Percentiles rank a stretch among this genome's conserved stretches.
phyloP scores from a whole-genome alignment of 2,329 filamentous ascomycete species.

The Botrytis elliptica region DNA sequence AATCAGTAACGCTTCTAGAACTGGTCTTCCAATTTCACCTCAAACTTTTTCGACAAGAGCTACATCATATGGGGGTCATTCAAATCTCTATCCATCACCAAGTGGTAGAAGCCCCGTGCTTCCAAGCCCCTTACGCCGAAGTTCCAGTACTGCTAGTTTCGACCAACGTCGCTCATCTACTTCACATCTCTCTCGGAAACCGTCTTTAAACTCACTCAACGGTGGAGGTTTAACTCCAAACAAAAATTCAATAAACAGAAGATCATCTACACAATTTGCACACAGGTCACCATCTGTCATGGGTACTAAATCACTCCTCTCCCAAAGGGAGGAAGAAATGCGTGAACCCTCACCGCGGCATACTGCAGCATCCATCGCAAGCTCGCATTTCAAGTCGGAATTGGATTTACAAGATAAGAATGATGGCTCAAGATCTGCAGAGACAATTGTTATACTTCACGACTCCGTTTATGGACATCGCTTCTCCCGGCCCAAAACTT shows the following conservation, averaged over 20 bases:
- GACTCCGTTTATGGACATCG: slow-evolving; percentile 95
- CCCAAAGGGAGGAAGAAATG: slow-evolving; percentile 39
- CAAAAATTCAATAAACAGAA: slow-evolving; percentile 41
- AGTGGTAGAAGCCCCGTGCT: slow-evolving; percentile 32
- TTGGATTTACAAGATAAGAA: slow-evolving; percentile 34
- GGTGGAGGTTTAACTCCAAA: slow-evolving; percentile 41
- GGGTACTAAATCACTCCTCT: slow-evolving; percentile 43
- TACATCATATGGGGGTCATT: slow-evolving; percentile 18
- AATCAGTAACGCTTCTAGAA: slow-evolving; percentile 27
- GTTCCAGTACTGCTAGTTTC: slow-evolving; percentile 46
- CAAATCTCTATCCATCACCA: slow-evolving; percentile 29
- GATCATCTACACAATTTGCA: slow-evolving; percentile 45
- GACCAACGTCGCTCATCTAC: slow-evolving; percentile 43
- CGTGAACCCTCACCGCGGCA: slow-evolving; percentile 40
- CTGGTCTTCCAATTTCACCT: slow-evolving; percentile 27
- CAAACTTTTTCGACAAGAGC: slow-evolving; percentile 21
- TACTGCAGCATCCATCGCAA: slow-evolving; percentile 49
- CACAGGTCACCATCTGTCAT: slow-evolving; percentile 37
- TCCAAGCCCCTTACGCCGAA: slow-evolving; percentile 39
- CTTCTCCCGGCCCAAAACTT: slow-evolving; percentile 78
- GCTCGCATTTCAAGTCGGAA: slow-evolving; percentile 38
- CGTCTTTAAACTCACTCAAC: slow-evolving; percentile 46
- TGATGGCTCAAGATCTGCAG: slow-evolving; percentile 40
- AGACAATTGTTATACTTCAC: slow-evolving; percentile 82
- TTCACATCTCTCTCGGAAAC: slow-evolving; percentile 44